A percentile compares a stretch with the other conserved stretches of the same genome.
These are phyloP conservation scores for Cladosporium cucumerinum DNA, from an alignment of 2,329 filamentous ascomycete species.

Conservation along the genomic window DNA sequence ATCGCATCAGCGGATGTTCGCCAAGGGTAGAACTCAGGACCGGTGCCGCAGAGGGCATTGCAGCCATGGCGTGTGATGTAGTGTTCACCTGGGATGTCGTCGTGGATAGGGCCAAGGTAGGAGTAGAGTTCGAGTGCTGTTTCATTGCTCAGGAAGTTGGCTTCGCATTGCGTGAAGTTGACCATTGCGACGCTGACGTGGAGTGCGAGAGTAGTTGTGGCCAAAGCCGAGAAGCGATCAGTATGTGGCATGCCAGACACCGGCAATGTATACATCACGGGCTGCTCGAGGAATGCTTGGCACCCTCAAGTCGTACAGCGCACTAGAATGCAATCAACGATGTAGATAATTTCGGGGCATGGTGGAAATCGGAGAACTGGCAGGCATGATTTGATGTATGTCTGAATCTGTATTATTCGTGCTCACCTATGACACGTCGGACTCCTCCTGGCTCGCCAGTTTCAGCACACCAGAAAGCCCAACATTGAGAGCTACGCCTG, in stretches of 20 bases:
- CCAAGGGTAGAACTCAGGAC: background rate
- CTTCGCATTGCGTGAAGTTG: background rate
- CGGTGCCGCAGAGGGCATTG: background rate
- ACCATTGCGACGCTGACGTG: background rate
- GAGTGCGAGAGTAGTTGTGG: background rate
- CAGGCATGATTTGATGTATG: background rate
- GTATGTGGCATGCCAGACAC: background rate
- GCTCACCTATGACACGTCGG: background rate
- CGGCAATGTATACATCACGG: background rate
- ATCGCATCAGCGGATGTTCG: background rate
- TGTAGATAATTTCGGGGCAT: background rate
- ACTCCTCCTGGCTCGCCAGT: background rate
- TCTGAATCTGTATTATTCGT: background rate
- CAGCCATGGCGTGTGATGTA: background rate
- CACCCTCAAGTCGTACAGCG: background rate
- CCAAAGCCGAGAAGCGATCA: background rate
- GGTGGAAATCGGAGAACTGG: background rate
- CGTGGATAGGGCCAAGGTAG: background rate
- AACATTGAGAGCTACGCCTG: slow-evolving; percentile 7
- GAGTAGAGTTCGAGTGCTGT: background rate
- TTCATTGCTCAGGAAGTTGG: background rate
- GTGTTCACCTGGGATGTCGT: background rate
- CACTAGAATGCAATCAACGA: too few species aligned
- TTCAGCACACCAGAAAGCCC: background rate
- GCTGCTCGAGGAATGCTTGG: background rate